Base-by-base conservation (phyloP, 192 early-diverging fungal genomes). In the Linnemannia exigua region DNA sequence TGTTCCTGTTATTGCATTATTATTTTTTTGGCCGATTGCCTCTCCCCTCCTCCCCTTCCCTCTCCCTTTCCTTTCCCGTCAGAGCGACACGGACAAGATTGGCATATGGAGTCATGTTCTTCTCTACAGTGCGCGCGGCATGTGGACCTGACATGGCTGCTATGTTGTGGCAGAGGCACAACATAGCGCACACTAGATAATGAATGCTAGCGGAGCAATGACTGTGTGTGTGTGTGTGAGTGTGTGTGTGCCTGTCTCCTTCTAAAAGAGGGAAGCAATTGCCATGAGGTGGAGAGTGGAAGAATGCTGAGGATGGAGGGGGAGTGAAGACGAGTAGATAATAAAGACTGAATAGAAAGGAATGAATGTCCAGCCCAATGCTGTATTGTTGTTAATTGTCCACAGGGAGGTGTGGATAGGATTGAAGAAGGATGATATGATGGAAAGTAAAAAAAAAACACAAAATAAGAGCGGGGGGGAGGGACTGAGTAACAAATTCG, bases 191-290 rank as follows among this genome's bases (percentile, higher is more conserved):
- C n/a, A n/a, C n/a, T n/a, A n/a, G n/a, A n/a, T n/a, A n/a, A n/a
- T n/a, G n/a, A n/a, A n/a, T n/a, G n/a, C n/a, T n/a, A n/a, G n/a
- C n/a, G n/a, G 52, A n/a, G 0, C 22, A n/a, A 25, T 54, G 52
- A 0, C 52, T 52, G 14, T 52, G 11, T 52, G 7, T n/a, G 16
- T 20, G 50, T 22, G n/a, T 9, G 22, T n/a, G 51, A 0, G 5
- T n/a, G 51, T 7, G 4, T 54, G n/a, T 0, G 7, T 25, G 52
- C 22, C n/a, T 54, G 14, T 52, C 51, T 70, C 69, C 41, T 44
- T 46, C 69, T 70, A 54, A 54, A 54, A 54, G 52, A 14, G 52
- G 52, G 52, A 54, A 54, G 52, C 52, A 54, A 54, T 54, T 54
- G 52, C 7, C n/a, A 25, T 20, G 17, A n/a, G 16, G 17, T 25